Percentiles rank a stretch among this genome's conserved stretches.
These are phyloP conservation scores for Aspergillus baeticus DNA, from an alignment of 495 filamentous ascomycete genomes.

Conservation along the genomic window DNA sequence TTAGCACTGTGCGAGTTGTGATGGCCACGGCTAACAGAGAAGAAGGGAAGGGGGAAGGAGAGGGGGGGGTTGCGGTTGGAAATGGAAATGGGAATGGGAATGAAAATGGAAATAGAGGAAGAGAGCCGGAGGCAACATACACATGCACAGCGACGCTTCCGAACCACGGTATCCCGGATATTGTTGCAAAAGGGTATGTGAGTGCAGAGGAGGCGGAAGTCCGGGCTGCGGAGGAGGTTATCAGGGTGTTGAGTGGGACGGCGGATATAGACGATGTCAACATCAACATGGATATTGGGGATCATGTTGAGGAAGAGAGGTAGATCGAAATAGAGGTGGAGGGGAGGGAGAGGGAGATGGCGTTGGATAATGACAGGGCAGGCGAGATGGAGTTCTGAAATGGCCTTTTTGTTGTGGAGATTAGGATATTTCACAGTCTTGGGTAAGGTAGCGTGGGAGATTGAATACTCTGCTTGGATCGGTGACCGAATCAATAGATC, in stretches of 20 bases:
- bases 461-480: too few relatives aligned
- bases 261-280: neutral
- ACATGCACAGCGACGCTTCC: neutral
- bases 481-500: too few relatives aligned
- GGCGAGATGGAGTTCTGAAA: too few relatives aligned
- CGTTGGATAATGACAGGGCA: neutral
- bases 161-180: conserved; percentile 8
- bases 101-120: conserved; percentile 5
- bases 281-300: too few relatives aligned
- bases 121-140: neutral
- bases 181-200: conserved; percentile 17
- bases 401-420: too few relatives aligned
- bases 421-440: too few relatives aligned
- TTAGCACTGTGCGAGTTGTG: neutral
- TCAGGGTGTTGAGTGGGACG: conserved; percentile 15
- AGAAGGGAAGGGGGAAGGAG: neutral
- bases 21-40: too few relatives aligned
- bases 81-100: neutral
- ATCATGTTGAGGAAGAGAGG: neutral
- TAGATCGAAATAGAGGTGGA: neutral
- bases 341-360: neutral
- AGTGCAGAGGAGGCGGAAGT: conserved; percentile 31
- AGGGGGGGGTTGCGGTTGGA: neutral
- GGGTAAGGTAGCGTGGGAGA: too few relatives aligned
- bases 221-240: conserved; percentile 21